Evolutionary conservation across 1,284 basidiomycete genomes (phyloP).

Genomic region (Boletus hoseneyae): DNA sequence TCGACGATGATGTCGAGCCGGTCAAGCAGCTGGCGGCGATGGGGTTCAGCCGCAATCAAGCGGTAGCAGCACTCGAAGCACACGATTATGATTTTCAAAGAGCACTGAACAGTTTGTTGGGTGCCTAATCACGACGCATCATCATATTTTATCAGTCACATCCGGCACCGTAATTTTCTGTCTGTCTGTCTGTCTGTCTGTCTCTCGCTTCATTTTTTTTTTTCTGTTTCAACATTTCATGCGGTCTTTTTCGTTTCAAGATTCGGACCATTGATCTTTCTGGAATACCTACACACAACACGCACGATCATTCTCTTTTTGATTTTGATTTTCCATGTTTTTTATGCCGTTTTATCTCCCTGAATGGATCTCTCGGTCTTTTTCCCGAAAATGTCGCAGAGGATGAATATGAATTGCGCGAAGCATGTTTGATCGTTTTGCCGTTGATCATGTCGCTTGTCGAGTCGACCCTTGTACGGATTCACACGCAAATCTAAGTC

Average conservation of each 20-base stretch:
- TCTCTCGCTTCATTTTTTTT: background rate
- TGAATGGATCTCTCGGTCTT: constrained; percentile 20
- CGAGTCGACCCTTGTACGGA: background rate
- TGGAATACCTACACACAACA: constrained; percentile 29
- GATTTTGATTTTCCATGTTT: constrained; percentile 1
- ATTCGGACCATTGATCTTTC: constrained; percentile 13
- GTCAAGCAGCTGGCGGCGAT: constrained; percentile 77
- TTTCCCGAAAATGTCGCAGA: background rate
- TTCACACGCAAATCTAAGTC: constrained; percentile 13
- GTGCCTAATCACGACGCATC: constrained; percentile 18
- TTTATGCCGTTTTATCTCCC: background rate
- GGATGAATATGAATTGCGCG: background rate
- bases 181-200: no score
- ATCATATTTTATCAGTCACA: constrained; percentile 18
- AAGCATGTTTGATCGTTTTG: background rate
- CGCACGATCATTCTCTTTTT: constrained; percentile 23
- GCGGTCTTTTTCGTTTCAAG: constrained; percentile 17
- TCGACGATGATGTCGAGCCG: constrained; percentile 71
- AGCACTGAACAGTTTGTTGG: constrained; percentile 70
- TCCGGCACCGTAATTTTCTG: constrained; percentile 21
- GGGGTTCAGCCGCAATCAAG: constrained; percentile 81
- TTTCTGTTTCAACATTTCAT: background rate
- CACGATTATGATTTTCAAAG: constrained; percentile 71
- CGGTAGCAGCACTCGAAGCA: constrained; percentile 71
- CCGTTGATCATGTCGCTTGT: background rate